Percentiles rank a stretch among this genome's conserved stretches.
Conservation (phyloP, 345 rosid genomes). For the Hevea brasiliensis region DNA sequence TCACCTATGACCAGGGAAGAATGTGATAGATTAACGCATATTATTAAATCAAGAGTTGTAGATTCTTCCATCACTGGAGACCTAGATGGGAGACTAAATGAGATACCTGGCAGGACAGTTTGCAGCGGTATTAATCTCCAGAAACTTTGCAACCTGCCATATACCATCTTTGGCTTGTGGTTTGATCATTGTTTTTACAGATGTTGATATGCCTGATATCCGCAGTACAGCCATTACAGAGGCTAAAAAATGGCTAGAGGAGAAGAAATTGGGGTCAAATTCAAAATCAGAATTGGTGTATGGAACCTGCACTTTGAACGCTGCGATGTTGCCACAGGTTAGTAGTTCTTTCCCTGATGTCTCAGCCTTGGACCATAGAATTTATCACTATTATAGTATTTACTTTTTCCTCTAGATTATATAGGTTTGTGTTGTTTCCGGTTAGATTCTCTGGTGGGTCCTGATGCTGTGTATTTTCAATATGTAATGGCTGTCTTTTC, state of each 20-base stretch:
- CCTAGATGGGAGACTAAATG: slow-evolving; percentile 30
- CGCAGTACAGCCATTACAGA: slow-evolving; percentile 56
- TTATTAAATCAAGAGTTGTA: slow-evolving; percentile 74
- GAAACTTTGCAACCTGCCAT: slow-evolving; percentile 9
- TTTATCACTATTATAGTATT: neutral
- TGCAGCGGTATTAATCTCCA: slow-evolving; percentile 41
- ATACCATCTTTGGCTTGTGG: slow-evolving; percentile 14
- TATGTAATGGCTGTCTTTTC: neutral
- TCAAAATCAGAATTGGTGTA: slow-evolving; percentile 49
- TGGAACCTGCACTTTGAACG: slow-evolving; percentile 37
- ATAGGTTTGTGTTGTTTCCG: neutral
- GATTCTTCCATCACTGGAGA: slow-evolving; percentile 32
- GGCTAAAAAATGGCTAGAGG: slow-evolving; percentile 80
- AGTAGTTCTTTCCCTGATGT: slow-evolving; percentile 28
- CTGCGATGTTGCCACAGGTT: slow-evolving; percentile 38
- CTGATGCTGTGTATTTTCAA: neutral
- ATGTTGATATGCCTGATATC: slow-evolving; percentile 45
- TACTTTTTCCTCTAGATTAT: neutral
- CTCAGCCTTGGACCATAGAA: neutral
- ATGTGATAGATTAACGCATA: slow-evolving; percentile 53
- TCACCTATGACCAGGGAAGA: slow-evolving; percentile 71
- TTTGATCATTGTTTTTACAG: slow-evolving; percentile 31
- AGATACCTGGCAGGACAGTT: slow-evolving; percentile 21
- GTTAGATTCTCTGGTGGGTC: neutral
- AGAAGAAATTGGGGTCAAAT: slow-evolving; percentile 65